Evolutionary conservation across 176 grass and related monocot genomes (phyloP).

Genomic region (Elaeis guineensis): DNA sequence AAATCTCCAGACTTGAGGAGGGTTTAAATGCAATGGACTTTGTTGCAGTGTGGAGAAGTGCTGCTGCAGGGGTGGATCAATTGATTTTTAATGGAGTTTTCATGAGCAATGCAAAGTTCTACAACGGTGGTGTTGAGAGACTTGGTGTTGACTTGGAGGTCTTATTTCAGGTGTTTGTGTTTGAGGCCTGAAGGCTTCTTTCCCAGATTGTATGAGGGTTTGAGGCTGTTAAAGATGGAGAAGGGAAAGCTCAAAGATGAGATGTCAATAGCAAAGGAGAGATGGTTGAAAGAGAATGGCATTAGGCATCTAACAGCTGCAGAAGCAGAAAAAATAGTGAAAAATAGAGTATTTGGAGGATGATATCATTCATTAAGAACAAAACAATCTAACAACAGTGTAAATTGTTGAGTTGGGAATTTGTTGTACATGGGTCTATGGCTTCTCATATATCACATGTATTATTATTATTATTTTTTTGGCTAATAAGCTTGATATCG

Average conservation of each 20-base stretch:
- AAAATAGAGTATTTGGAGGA: slow-evolving; percentile 36
- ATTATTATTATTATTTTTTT: too few species aligned
- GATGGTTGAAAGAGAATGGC: slow-evolving; percentile 39
- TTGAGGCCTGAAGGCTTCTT: slow-evolving; percentile 85
- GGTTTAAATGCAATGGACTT: slow-evolving; percentile 57
- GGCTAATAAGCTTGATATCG: too few species aligned
- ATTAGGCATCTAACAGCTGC: slow-evolving; percentile 44
- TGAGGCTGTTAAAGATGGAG: slow-evolving; percentile 49
- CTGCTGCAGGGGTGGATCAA: slow-evolving; percentile 56
- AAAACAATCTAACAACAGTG: too few species aligned
- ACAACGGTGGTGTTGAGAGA: slow-evolving; percentile 46
- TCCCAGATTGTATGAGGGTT: slow-evolving; percentile 40
- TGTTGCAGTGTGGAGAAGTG: slow-evolving; percentile 56
- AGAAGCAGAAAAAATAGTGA: slow-evolving; percentile 59
- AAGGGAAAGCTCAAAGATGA: slow-evolving; percentile 37
- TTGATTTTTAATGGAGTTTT: slow-evolving; percentile 62
- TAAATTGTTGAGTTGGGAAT: too few species aligned
- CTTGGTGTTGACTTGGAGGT: slow-evolving; percentile 46
- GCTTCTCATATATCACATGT: too few species aligned
- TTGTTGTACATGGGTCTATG: too few species aligned
- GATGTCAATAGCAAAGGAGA: slow-evolving; percentile 23
- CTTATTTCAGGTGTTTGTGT: slow-evolving; percentile 74
- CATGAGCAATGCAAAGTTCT: slow-evolving; percentile 38
- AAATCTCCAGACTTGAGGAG: slow-evolving; percentile 57
- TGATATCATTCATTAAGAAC: not conserved